phyloP scores from a whole-genome alignment of 768 basidiomycete species.

The Pluteus cervinus region DNA sequence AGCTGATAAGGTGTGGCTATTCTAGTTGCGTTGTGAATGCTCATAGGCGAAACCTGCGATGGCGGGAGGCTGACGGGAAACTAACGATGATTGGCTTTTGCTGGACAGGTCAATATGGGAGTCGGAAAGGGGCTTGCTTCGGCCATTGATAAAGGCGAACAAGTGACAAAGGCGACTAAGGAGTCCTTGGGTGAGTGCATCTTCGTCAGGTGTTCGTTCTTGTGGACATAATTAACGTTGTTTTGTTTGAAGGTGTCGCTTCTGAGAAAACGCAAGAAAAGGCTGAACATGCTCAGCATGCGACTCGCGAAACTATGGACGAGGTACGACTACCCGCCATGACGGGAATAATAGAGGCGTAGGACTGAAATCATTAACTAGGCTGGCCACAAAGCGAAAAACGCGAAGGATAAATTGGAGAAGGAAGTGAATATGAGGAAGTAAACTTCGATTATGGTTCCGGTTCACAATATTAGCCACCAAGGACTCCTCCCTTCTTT shows the following conservation, averaged over 20 bases:
- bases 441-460: too few relatives aligned
- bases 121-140: slow-evolving; percentile 39
- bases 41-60: too few relatives aligned
- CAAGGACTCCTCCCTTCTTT: too few relatives aligned
- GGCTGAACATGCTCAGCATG: slow-evolving; percentile 26
- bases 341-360: slow-evolving; percentile 7
- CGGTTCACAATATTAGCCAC: too few relatives aligned
- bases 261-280: slow-evolving; percentile 28
- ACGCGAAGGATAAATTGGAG: slow-evolving; percentile 30
- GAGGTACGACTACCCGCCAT: slow-evolving; percentile 21
- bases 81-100: neutral
- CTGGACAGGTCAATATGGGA: slow-evolving; percentile 35
- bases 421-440: slow-evolving; percentile 16
- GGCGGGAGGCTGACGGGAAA: too few relatives aligned
- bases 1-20: slow-evolving; percentile 32
- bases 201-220: too few relatives aligned
- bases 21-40: neutral
- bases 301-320: slow-evolving; percentile 30
- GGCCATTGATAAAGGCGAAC: slow-evolving; percentile 41
- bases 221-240: neutral
- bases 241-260: slow-evolving; percentile 23
- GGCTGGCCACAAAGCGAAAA: slow-evolving; percentile 26
- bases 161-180: slow-evolving; percentile 33
- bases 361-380: slow-evolving; percentile 17
- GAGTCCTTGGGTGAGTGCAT: slow-evolving; percentile 30